Percentiles rank a stretch among this genome's conserved stretches.
Conservation (phyloP, 257 asterid species). For the Knoxia roxburghii region DNA sequence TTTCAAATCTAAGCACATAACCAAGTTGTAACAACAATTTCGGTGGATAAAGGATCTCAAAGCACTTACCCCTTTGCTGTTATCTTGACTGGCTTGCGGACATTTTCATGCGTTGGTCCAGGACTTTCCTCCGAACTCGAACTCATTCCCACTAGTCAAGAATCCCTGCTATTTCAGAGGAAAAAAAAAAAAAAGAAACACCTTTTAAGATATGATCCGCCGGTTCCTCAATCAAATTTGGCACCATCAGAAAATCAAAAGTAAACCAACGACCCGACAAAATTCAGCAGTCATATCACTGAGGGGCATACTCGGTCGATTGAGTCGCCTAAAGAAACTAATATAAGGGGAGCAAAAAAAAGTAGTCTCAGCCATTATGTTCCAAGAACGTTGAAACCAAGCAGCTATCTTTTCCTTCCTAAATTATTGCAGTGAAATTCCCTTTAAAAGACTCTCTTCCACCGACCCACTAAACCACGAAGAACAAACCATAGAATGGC, state of each 20-base stretch:
- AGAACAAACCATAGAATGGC: too few relatives aligned
- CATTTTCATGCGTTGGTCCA: conserved; percentile 9
- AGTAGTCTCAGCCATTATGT: background rate
- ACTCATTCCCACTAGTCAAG: conserved; percentile 9
- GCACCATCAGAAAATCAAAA: background rate
- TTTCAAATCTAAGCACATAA: background rate
- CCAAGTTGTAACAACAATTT: background rate
- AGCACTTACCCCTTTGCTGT: conserved; percentile 28
- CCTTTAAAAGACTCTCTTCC: too few relatives aligned
- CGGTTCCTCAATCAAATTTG: background rate
- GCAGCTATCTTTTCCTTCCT: background rate
- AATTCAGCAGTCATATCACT: background rate
- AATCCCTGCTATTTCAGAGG: background rate
- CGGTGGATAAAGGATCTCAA: background rate
- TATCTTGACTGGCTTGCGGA: conserved; percentile 26
- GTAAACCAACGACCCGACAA: background rate
- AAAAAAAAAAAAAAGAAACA: too few relatives aligned
- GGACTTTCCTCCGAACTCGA: conserved; percentile 24
- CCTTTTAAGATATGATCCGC: too few relatives aligned
- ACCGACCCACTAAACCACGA: too few relatives aligned
- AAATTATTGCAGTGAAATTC: too few relatives aligned
- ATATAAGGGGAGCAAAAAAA: background rate
- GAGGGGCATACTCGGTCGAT: too few relatives aligned
- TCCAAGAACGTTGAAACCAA: too few relatives aligned
- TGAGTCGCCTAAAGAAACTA: background rate